Evolutionary conservation across 2,329 filamentous ascomycete species (phyloP), one percentile per base, ranked within the genome.

Genomic region (Domatiomyces globalis): DNA sequence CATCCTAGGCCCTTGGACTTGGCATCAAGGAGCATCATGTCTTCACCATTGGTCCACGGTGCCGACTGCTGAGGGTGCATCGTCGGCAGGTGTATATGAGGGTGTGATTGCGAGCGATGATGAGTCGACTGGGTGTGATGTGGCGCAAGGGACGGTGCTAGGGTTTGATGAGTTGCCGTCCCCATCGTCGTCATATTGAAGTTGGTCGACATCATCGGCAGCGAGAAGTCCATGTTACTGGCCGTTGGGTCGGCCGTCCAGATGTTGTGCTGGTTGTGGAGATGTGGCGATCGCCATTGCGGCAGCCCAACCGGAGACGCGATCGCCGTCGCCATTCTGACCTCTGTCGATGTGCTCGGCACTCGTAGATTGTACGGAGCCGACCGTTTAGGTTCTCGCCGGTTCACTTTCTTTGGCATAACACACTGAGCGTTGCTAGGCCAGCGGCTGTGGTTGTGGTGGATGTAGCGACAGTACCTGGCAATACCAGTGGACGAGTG

Each of bases 1-100:
- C 87, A 94, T 68, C 89, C 90, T 65, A 88, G 76, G 20, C 85
- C 84, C 61, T 82, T 79, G 46, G 83, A 78, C 49, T 87, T 79
- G 15, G 86, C 85, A 44, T 73, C 70, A 56, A 90, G 73, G 44
- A 94, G 77, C 39, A 79, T 79, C 60, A 84, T 76, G 66, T 94
- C 87, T 59, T 92, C 86, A 46, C 79, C 74, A 1, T 77, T 71
- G 29, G 78, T 83, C 87, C 87, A 94, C 1, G 81, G 80, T 7
- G 78, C 78, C 0, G 78, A 80, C 42, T 58, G 33, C 33, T 39
- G 33, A 39, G 33, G 29, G 10, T 78, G 79, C 20, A 78, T 71
- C 46, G 79, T 75, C 57, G 76, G 48, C 22, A 39, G 43, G 5
- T 36, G 50, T 4, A 46, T 27, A 20, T n/a, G 12, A 36, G 42